Evolutionary conservation across 805 yeast genomes (phyloP).

Genomic region (Zygosaccharomyces siamensis): DNA sequence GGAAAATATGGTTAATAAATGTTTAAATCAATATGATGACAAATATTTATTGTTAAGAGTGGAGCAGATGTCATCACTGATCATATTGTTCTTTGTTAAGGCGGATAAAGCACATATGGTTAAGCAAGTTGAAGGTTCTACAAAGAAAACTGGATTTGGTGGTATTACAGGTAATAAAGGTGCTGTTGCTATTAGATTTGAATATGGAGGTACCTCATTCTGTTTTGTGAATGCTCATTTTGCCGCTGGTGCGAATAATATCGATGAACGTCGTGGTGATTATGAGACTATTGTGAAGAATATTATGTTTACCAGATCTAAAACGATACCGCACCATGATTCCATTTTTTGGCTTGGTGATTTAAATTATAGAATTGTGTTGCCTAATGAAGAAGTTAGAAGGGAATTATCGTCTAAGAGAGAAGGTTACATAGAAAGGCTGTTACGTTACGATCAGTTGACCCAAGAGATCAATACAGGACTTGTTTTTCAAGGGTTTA

Average conservation of each 20-base stretch:
- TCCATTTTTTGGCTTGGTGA: conserved; percentile 93
- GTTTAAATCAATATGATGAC: conserved; percentile 53
- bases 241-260: conserved; percentile 84
- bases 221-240: conserved; percentile 87
- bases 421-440: conserved; percentile 35
- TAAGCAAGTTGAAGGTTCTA: conserved; percentile 87
- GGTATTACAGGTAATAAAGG: conserved; percentile 98
- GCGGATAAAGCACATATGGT: conserved; percentile 46
- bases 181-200: conserved; percentile 87
- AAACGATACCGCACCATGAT: conserved; percentile 76
- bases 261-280: conserved; percentile 82
- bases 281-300: conserved; percentile 72
- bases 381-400: conserved; percentile 73
- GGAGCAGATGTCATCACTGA: conserved; percentile 68
- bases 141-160: conserved; percentile 91
- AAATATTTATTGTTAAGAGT: conserved; percentile 63
- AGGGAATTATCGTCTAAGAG: conserved; percentile 44
- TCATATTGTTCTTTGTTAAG: conserved; percentile 60
- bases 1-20: conserved; percentile 62
- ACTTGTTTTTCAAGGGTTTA: conserved; percentile 67
- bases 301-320: conserved; percentile 71
- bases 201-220: conserved; percentile 72
- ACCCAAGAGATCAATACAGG: conserved; percentile 65
- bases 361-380: conserved; percentile 72
- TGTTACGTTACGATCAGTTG: conserved; percentile 75